Conservation (phyloP, 192 early-diverging fungal species). For the Chytriomyces hyalinus region DNA sequence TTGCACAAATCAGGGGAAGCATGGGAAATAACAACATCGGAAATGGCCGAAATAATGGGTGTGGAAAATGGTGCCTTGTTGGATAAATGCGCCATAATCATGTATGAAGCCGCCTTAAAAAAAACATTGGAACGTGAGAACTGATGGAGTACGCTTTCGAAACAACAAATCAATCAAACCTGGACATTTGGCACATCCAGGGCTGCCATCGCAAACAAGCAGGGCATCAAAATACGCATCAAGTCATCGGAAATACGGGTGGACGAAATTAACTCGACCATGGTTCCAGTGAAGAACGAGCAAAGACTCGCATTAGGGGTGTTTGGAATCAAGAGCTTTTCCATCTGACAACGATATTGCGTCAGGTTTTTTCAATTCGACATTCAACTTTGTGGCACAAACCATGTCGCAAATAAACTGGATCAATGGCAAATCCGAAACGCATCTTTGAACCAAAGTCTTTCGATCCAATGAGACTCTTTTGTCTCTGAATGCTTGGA, state of each 20-base stretch:
- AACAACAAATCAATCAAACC: constrained; percentile 41
- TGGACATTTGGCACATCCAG: constrained; percentile 57
- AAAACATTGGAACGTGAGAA: background rate
- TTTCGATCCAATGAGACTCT: constrained; percentile 69
- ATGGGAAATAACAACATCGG: constrained; percentile 50
- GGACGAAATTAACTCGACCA: constrained; percentile 62
- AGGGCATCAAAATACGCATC: constrained; percentile 64
- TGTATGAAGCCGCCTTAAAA: constrained; percentile 52
- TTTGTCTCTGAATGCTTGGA: constrained; percentile 59
- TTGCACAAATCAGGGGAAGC: constrained; percentile 28
- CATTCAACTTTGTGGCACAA: constrained; percentile 29
- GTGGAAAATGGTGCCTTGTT: constrained; percentile 51
- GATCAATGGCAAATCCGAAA: constrained; percentile 71
- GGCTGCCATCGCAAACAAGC: constrained; percentile 53
- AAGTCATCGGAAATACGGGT: constrained; percentile 59
- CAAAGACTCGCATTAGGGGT: constrained; percentile 59
- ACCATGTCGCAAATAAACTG: constrained; percentile 79
- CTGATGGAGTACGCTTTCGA: background rate
- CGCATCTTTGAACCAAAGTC: constrained; percentile 71
- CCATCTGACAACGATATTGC: constrained; percentile 32
- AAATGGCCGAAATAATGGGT: constrained; percentile 52
- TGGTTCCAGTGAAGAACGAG: constrained; percentile 70
- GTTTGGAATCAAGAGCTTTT: constrained; percentile 21
- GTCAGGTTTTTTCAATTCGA: constrained; percentile 47
- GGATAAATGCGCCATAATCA: constrained; percentile 71